Conservation (phyloP, 805 yeast genomes). For the Pichia paraexigua region DNA sequence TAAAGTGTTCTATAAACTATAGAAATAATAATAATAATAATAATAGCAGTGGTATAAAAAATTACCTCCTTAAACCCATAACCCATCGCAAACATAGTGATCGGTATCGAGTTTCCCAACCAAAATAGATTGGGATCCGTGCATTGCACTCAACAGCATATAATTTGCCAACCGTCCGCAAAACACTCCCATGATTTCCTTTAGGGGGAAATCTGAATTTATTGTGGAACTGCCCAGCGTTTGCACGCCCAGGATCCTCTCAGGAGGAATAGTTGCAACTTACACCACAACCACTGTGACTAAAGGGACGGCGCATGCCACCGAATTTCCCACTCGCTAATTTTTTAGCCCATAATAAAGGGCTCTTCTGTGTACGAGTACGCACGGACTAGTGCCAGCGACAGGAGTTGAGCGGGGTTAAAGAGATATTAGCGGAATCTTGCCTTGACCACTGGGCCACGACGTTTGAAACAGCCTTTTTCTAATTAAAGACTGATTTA, state of each 20-base stretch:
- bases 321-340: slow-evolving; percentile 37
- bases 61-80: slow-evolving; percentile 1
- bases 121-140: slow-evolving; percentile 23
- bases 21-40: background rate
- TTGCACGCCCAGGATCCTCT: slow-evolving; percentile 32
- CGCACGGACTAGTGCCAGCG: slow-evolving; percentile 25
- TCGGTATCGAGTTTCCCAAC: slow-evolving; percentile 34
- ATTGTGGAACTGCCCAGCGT: slow-evolving; percentile 34
- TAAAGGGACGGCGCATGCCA: slow-evolving; percentile 23
- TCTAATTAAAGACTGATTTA: no score
- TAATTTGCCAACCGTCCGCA: slow-evolving; percentile 30
- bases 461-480: background rate
- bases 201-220: slow-evolving; percentile 14
- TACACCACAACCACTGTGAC: slow-evolving; percentile 11
- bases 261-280: slow-evolving; percentile 21
- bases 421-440: background rate
- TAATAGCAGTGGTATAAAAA: slow-evolving; percentile 1
- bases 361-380: slow-evolving; percentile 29
- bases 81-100: slow-evolving; percentile 19
- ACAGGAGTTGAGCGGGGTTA: slow-evolving; percentile 3
- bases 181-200: slow-evolving; percentile 28
- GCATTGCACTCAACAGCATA: slow-evolving; percentile 33
- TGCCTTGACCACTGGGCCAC: slow-evolving; percentile 13
- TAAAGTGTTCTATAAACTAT: background rate
- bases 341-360: background rate